These are phyloP conservation scores for Colletotrichum graminicola DNA, from an alignment of 2,329 filamentous ascomycete species.

Conservation along the genomic window DNA sequence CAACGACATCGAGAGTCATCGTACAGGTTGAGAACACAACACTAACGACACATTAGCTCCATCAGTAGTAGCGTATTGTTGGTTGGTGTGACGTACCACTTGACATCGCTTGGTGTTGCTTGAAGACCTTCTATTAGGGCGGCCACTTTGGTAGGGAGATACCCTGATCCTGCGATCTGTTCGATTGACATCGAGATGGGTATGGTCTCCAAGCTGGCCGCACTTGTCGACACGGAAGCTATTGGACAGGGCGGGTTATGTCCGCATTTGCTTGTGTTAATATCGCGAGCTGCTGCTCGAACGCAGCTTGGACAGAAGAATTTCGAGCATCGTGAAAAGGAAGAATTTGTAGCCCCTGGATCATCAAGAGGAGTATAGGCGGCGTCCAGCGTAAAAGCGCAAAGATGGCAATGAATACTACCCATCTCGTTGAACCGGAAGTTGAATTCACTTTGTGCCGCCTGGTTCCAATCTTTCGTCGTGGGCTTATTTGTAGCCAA, in stretches of 20 bases:
- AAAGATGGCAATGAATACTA: slow-evolving; percentile 47
- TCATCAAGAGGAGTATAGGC: slow-evolving; percentile 45
- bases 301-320: slow-evolving; percentile 51
- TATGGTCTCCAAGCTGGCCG: slow-evolving; percentile 44
- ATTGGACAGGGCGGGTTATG: slow-evolving; percentile 45
- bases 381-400: slow-evolving; percentile 45
- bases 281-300: not conserved
- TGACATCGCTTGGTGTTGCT: slow-evolving; percentile 45
- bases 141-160: slow-evolving; percentile 51
- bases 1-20: slow-evolving; percentile 60
- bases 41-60: slow-evolving; percentile 47
- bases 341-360: not conserved
- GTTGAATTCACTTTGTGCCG: slow-evolving; percentile 53
- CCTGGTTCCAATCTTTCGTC: slow-evolving; percentile 41
- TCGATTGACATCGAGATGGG: not conserved
- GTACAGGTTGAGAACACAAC: slow-evolving; percentile 66
- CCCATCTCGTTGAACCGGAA: slow-evolving; percentile 47
- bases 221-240: slow-evolving; percentile 46
- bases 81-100: slow-evolving; percentile 49
- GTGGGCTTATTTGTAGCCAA: not conserved
- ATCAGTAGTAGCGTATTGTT: not conserved
- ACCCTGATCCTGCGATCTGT: not conserved
- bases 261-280: slow-evolving; percentile 41
- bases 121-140: slow-evolving; percentile 51
- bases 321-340: slow-evolving; percentile 51